These are phyloP conservation scores for Xerocomellus amylosporus DNA, from an alignment of 768 basidiomycete species.

Conservation along the genomic window DNA sequence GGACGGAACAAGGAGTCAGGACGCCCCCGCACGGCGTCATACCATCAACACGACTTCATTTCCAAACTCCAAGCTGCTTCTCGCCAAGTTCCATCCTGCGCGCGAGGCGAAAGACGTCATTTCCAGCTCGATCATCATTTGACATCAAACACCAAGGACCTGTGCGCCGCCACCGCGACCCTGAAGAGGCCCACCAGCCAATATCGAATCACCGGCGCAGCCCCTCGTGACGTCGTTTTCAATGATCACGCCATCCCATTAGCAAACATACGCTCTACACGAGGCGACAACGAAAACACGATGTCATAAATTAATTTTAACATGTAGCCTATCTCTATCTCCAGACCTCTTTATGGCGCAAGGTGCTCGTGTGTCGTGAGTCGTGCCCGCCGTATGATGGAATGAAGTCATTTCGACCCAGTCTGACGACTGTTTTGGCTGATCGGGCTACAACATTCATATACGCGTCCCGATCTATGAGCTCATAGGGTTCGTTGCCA, in stretches of 20 bases:
- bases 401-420: constrained; percentile 1
- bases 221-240: constrained; percentile 5
- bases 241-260: not conserved
- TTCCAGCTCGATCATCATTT: not conserved
- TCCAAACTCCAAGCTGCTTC: no score
- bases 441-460: constrained; percentile 8
- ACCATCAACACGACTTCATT: no score
- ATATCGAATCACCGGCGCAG: constrained; percentile 7
- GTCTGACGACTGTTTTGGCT: not conserved
- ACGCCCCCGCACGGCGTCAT: no score
- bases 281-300: constrained; percentile 10
- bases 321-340: constrained; percentile 12
- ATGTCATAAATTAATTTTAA: not conserved
- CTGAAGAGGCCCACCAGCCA: not conserved
- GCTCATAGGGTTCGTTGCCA: constrained; percentile 14
- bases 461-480: constrained; percentile 15
- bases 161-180: not conserved
- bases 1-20: no score
- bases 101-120: constrained; percentile 4
- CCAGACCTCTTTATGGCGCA: not conserved
- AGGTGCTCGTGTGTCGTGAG: not conserved
- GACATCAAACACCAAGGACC: not conserved
- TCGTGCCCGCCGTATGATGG: not conserved
- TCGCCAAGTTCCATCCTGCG: no score
- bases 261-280: constrained; percentile 14